Base-by-base conservation (phyloP, 2,329 filamentous ascomycete genomes). In the Talaromyces sp. region DNA sequence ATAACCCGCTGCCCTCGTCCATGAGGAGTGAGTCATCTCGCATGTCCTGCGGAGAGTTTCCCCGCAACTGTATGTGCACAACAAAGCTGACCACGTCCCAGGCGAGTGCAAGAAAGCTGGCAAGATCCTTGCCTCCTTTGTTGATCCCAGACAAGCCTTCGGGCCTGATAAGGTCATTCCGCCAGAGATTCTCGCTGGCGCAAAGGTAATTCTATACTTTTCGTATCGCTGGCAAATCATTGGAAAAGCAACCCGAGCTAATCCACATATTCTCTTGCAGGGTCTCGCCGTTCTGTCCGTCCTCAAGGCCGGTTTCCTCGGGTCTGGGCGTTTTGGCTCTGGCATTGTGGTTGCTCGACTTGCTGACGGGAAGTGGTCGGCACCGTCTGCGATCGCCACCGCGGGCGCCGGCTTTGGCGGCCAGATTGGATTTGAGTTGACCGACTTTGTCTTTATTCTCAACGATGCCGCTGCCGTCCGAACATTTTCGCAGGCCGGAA, bases 121-220 rank as follows among this genome's bases (percentile, higher is more conserved):
- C 73, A 96, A 96, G 82, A 98, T 98, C 71, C 85, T 99, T 68
- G 86, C 90, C 52, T 96, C 93, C 13, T 99, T 99, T 75, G 85
- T 98, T 73, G 95, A 98, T 73, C 95, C 95, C 21, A 86, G 88
- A 72, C 93, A 98, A 80, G 81, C 93, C 21, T 96, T 98, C 75
- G 92, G 93, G 6, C 93, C 95, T 59, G 95, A 98, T 77, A 98
- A 98, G 77, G 88, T 99, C 73, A 99, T 99, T 69, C 95, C 95
- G 55, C 93, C 93, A 8, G 85, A 88, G 57, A 84, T 99, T 68
- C 87, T 99, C 69, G 89, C 89, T 65, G 91, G 91, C 75, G 95
- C 95, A 70, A 97, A 99, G 86, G 89, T 91, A 78, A 27, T 27
- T 19, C 29, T 17, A 11, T 14, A n/a, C 31, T 8, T 13, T 7